Conservation (phyloP, 805 yeast species). For the Debaryomyces hansenii region DNA sequence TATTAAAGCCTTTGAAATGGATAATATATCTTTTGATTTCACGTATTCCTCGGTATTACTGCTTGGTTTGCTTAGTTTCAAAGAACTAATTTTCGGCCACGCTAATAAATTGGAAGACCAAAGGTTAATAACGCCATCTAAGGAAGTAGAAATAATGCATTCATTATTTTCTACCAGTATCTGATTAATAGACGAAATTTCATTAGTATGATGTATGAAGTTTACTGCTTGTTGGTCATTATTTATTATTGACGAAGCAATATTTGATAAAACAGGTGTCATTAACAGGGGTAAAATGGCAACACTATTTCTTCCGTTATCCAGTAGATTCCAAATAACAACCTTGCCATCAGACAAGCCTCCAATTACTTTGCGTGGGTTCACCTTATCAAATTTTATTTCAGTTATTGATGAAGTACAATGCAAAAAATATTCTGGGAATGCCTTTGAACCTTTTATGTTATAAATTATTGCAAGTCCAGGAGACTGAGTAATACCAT, state of each 20-base stretch:
- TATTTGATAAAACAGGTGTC: slow-evolving; percentile 20
- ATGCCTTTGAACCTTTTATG: slow-evolving; percentile 7
- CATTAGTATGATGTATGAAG: slow-evolving; percentile 16
- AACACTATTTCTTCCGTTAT: slow-evolving; percentile 7
- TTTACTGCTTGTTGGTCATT: background rate
- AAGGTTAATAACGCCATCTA: slow-evolving; percentile 27
- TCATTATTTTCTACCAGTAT: slow-evolving; percentile 19
- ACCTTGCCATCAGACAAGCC: slow-evolving; percentile 52
- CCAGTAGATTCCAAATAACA: slow-evolving; percentile 47
- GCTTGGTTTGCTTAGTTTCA: slow-evolving; percentile 10
- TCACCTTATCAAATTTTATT: slow-evolving; percentile 40
- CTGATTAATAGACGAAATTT: slow-evolving; percentile 24
- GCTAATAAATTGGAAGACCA: slow-evolving; percentile 37
- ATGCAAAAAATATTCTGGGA: slow-evolving; percentile 41
- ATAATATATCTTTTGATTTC: slow-evolving; percentile 1
- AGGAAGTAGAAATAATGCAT: slow-evolving; percentile 19
- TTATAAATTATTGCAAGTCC: slow-evolving; percentile 39
- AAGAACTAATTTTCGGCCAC: slow-evolving; percentile 22
- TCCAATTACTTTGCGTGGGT: slow-evolving; percentile 43
- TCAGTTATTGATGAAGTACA: slow-evolving; percentile 39
- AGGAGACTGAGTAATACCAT: slow-evolving; percentile 7
- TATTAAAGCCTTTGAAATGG: background rate
- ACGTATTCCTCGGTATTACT: background rate
- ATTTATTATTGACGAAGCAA: background rate
- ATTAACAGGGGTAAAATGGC: slow-evolving; percentile 20